Conservation (phyloP, 352 stramenopile genomes). For the Paralagenidium karlingii region DNA sequence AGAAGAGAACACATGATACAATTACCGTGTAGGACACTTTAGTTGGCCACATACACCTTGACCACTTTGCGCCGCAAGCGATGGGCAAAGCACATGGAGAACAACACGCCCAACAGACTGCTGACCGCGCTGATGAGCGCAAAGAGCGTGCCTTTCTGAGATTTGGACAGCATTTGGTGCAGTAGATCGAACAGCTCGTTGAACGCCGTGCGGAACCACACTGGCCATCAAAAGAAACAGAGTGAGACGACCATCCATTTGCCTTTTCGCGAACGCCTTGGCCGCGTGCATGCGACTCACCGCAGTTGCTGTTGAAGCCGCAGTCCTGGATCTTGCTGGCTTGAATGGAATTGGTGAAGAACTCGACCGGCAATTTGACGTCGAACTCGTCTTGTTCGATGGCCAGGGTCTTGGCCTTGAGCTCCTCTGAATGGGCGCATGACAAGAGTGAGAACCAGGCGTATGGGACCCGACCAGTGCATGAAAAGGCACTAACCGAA, state of each 20-base stretch:
- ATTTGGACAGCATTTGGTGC: constrained; percentile 22
- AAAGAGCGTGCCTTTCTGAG: constrained; percentile 20
- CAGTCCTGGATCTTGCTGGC: constrained; percentile 45
- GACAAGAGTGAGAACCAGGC: no score
- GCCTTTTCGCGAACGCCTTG: no score
- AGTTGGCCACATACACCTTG: constrained; percentile 32
- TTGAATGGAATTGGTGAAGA: constrained; percentile 34
- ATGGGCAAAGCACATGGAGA: constrained; percentile 21
- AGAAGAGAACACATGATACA: no score
- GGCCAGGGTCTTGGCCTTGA: constrained; percentile 20
- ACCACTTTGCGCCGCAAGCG: constrained; percentile 32
- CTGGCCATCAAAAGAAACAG: no score
- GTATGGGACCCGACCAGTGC: no score
- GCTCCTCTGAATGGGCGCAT: constrained; percentile 9
- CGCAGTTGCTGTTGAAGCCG: constrained; percentile 35
- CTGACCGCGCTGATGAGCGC: constrained; percentile 10
- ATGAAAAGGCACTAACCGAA: no score
- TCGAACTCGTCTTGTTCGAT: constrained; percentile 46
- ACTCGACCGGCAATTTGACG: constrained; percentile 43
- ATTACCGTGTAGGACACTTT: no score
- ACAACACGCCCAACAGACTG: constrained; percentile 21
- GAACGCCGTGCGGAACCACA: constrained; percentile 24
- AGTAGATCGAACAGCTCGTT: constrained; percentile 33
- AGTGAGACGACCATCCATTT: no score
- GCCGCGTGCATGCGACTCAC: no score